Evolutionary conservation across 352 stramenopile genomes (phyloP), one percentile per base, ranked within the genome.

Genomic region (Phytopythium cucurbitacearum): DNA sequence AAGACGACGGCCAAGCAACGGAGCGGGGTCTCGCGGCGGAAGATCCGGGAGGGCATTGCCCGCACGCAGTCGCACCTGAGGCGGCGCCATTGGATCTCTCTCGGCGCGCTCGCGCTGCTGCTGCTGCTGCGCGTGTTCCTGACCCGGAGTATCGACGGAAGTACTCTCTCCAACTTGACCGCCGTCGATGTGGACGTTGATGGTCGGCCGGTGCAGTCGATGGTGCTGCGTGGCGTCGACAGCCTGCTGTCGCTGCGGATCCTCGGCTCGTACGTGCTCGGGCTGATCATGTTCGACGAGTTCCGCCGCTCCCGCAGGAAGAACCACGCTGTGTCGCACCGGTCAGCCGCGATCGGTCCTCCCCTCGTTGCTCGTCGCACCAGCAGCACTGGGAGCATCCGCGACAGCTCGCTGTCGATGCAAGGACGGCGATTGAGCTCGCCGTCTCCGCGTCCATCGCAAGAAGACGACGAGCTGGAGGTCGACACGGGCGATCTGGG

Each of bases 381-480:
- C 3, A 52, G 36, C 35, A 52, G 47, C 15, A 43, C 47, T 1
- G 16, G 47, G 1, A 28, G 21, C 21, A 28, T 28, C 21, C 21
- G 21, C 2, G 21, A 28, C 21, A 28, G 21, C 21, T 28, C 21
- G 21, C 47, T 35, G 10, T 33, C 37, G 15, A 34, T 21, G 32
- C 40, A 41, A 33, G 35, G 33, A n/a, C 40, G 32, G 12, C 40
- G 52, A 21, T 6, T 42, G 35, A 43, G 47, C 34, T 43, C 63
- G 3, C 40, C 56, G 4, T 72, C 63, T 7, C 62, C 62, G 34
- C 55, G 69, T 33, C 61, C 58, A 16, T 73, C 65, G 1, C 64
- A 74, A 40, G 65, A 84, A 11, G 74, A 85, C 16, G 73, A 87
- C 34, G 70, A 76, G 48, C 62, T 90, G 5, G 73, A 87, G 46